phyloP scores from a whole-genome alignment of 371 early-diverging fungal species.

The Rhizopus stolonifer region DNA sequence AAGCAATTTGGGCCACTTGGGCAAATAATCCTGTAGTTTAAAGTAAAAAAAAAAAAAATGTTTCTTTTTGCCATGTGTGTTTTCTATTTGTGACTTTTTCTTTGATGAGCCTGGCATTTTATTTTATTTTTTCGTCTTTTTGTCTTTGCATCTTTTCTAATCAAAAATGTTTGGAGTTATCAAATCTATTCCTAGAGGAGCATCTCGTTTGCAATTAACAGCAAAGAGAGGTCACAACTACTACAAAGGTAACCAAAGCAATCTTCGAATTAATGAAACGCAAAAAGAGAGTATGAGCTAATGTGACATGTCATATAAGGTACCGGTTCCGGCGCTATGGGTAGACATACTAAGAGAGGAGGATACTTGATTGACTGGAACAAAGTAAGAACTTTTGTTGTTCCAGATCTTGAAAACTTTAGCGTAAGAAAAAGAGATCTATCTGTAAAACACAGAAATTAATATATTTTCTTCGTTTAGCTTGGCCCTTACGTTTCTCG shows the following conservation, averaged over 20 bases:
- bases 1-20: constrained; percentile 39
- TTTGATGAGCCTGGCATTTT: no score
- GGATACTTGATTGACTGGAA: constrained; percentile 72
- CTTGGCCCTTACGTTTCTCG: constrained; percentile 72
- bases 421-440: constrained; percentile 44
- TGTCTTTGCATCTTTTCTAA: no score
- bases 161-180: constrained; percentile 82
- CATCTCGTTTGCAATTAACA: constrained; percentile 74
- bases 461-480: constrained; percentile 26
- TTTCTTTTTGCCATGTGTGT: no score
- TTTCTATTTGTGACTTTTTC: no score
- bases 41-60: no score
- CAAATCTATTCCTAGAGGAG: constrained; percentile 70
- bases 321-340: constrained; percentile 82
- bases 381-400: constrained; percentile 79
- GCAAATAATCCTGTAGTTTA: neutral
- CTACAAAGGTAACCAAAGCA: constrained; percentile 82
- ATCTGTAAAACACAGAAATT: neutral
- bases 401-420: constrained; percentile 75
- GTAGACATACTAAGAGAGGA: constrained; percentile 79
- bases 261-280: neutral
- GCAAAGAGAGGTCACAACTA: constrained; percentile 81
- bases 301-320: constrained; percentile 39
- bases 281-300: neutral
- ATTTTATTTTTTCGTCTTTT: no score